Base-by-base conservation (phyloP, 441 rosid genomes). In the Gossypium gossypioides region DNA sequence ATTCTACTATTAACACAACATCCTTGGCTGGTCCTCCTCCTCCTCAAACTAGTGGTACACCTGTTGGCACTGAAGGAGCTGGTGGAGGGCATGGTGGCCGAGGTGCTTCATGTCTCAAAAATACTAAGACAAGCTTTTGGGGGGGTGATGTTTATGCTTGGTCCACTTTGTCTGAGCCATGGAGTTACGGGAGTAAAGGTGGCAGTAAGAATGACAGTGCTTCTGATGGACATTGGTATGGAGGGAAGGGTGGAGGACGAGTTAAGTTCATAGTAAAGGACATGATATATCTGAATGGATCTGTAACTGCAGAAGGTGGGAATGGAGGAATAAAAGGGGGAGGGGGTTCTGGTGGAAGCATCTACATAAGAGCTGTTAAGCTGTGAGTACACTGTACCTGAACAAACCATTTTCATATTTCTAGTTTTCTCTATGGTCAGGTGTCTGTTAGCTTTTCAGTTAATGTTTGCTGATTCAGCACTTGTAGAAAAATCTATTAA, bases 11-110 rank as follows among this genome's bases (percentile, higher is more conserved):
- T 61, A 83, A 92, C 72, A 83, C 99, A 27, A 86, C 98, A 69
- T 86, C 88, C 24, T 81, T 95, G 77, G 93, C 88, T 71, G 99
- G 99, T 40, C 59, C 81, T 19, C 97, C 99, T 4, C 99, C 99
- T 72, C 80, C 99, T 79, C 99, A 91, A 84, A 95, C 99, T 63
- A 92, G 98, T 81, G 99, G 99, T 57, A 91, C 99, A 2, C 97
- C 99, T 0, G 77, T 78, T 75, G 96, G 91, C 29, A 74, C 27
- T 79, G 96, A 88, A 69, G 96, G 99, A 69, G 95, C 89, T 16
- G 99, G 98, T 75, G 99, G 99, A 79, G 99, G 98, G 24, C 98
- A 95, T 75, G 99, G 99, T 25, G 99, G 99, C 3, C 85, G 99
- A 59, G 99, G 99, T 76, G 99, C 99, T 80, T 92, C 98, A 7